Evolutionary conservation across 768 basidiomycete genomes (phyloP).

Genomic region (Rhodotorula babjevae): DNA sequence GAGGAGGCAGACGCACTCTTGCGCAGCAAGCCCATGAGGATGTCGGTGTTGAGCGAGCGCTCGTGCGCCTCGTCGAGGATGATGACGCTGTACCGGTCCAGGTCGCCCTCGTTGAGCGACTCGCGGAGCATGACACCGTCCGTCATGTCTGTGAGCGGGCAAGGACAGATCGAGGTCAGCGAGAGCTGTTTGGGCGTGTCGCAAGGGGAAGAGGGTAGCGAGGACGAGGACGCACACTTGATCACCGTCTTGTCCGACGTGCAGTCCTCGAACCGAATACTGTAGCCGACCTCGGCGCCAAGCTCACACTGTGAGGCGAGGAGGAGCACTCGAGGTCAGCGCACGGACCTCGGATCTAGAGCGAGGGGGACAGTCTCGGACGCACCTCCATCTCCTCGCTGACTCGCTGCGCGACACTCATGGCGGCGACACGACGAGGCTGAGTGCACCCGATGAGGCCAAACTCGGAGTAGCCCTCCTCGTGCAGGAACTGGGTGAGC

Average conservation of each 20-base stretch:
- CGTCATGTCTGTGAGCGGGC: slow-evolving; percentile 72
- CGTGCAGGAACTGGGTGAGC: slow-evolving; percentile 87
- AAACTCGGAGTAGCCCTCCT: slow-evolving; percentile 86
- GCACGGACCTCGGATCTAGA: background rate
- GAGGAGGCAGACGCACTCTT: slow-evolving; percentile 63
- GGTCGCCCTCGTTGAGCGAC: slow-evolving; percentile 95
- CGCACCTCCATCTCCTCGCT: slow-evolving; percentile 97
- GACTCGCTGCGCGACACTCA: slow-evolving; percentile 99
- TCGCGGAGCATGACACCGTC: slow-evolving; percentile 98
- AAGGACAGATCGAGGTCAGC: no score
- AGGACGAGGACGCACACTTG: slow-evolving; percentile 65
- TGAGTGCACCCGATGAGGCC: slow-evolving; percentile 96
- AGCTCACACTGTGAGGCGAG: slow-evolving; percentile 61
- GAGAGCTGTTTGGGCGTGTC: background rate
- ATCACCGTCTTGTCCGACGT: slow-evolving; percentile 90
- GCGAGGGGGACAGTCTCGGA: background rate
- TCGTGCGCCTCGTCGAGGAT: slow-evolving; percentile 99
- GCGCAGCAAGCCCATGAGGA: slow-evolving; percentile 88
- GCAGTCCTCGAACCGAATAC: slow-evolving; percentile 97
- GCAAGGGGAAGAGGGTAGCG: background rate
- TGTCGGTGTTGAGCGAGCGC: slow-evolving; percentile 92
- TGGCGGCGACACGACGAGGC: slow-evolving; percentile 95
- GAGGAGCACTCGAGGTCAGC: background rate
- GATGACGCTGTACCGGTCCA: slow-evolving; percentile 92
- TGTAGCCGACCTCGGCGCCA: slow-evolving; percentile 86